Base-by-base conservation (phyloP, 2,329 filamentous ascomycete genomes). In the Cladorrhinum sp. region DNA sequence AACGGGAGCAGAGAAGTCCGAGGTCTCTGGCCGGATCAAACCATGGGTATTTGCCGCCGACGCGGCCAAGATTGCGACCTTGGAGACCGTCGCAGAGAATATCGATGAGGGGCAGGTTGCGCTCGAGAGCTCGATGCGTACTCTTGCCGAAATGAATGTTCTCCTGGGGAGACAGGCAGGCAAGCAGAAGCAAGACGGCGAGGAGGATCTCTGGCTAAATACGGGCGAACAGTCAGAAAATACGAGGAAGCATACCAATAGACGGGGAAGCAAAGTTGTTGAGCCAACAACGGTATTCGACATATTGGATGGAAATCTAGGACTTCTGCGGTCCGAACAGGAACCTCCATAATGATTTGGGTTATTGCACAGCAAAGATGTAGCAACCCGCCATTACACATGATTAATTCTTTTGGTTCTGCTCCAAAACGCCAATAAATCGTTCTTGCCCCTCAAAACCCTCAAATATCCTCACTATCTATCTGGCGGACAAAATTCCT, bases 41-140 rank as follows among this genome's bases (percentile, higher is more conserved):
- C 80, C 81, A 9, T 89, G 86, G 86, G 79, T 85, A 8, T 80
- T 78, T 66, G 84, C 86, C 1, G 81, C 84, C 1, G 82, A 87
- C 59, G 78, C 83, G 2, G 83, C 85, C 65, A 86, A 85, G 66
- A 82, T 86, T 58, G 73, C 79, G 1, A 86, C 80, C 1, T 77
- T 86, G 10, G 84, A 87, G 67, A 73, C 76, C 8, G 82, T 88
- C 10, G 80, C 82, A 8, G 84, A 86, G 68, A 83, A 80, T 63
- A 78, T 88, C 2, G 85, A 88, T 57, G 76, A 79, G 57, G 85
- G 85, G 0, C 81, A 86, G 65, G 68, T 81, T 12, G 82, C 82
- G 2, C 72, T 88, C 20, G 82, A 85, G 59, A 76, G 77, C 18
- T 81, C 82, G 12, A 80, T 81, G 69, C 73, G 76, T 55, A 73